Conservation (phyloP, 106 monocot species). For the Posidonia australis region DNA sequence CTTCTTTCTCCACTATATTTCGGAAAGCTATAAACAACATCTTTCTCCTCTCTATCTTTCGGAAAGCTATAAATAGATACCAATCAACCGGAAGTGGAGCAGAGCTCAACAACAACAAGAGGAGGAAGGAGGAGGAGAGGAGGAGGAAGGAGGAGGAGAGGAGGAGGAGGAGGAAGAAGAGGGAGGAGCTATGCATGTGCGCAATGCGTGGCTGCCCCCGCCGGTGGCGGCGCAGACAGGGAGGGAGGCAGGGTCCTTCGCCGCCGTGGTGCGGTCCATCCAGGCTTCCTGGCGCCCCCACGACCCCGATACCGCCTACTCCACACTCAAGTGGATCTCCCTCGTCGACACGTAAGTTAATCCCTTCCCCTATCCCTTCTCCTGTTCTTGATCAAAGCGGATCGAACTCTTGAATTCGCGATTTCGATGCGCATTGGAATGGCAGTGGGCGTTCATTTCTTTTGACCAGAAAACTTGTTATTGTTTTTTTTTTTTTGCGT, state of each 20-base stretch:
- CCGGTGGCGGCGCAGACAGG: slow-evolving; percentile 61
- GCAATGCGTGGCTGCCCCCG: slow-evolving; percentile 91
- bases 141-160: background rate
- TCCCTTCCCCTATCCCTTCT: background rate
- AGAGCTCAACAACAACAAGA: no score
- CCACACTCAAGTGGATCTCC: slow-evolving; percentile 94
- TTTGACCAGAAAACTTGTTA: no score
- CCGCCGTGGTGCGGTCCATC: slow-evolving; percentile 49
- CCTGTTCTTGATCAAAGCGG: background rate
- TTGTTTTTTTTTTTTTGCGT: background rate
- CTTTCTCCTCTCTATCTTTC: no score
- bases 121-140: background rate
- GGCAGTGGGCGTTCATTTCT: background rate
- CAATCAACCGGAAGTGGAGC: no score
- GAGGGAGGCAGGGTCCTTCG: slow-evolving; percentile 61
- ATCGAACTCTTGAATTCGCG: background rate
- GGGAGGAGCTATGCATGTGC: slow-evolving; percentile 66
- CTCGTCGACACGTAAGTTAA: slow-evolving; percentile 56
- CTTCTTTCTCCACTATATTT: no score
- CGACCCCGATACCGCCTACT: slow-evolving; percentile 70
- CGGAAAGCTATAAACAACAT: no score
- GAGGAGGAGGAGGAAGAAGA: slow-evolving; percentile 1
- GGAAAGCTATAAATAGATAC: no score
- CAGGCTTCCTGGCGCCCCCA: slow-evolving; percentile 46
- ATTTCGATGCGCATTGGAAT: background rate